Base-by-base conservation (phyloP, 768 basidiomycete genomes). In the Podaxis sp. region DNA sequence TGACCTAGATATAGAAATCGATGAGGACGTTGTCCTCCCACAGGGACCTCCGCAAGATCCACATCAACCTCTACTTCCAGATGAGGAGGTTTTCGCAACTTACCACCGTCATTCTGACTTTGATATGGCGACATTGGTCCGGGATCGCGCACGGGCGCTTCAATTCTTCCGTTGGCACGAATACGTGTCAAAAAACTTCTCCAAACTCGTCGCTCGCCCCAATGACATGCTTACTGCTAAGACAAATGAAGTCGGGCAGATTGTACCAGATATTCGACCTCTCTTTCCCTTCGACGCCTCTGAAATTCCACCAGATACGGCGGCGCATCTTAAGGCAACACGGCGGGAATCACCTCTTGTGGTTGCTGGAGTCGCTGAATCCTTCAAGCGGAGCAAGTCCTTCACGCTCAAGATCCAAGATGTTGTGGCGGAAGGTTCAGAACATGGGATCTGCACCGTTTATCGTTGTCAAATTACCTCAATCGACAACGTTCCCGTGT, bases 131-230 rank as follows among this genome's bases (percentile, higher is more conserved):
- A 73, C 68, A 63, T 57, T 73, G 51, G 41, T 66, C 36, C 65
- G 66, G 48, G 66, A 71, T 66, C 68, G 60, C 24, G 56, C 60
- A 64, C 50, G 67, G 40, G 69, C 72, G 8, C 64, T 70, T 44
- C 72, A 73, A 61, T 71, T 71, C 58, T 70, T 71, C 63, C 71
- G 71, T 48, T 73, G 72, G 72, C 64, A 65, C 13, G 56, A 60
- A 22, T 55, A 67, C 55, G 64, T 71, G n/a, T 52, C 60, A 40
- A 49, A 59, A 41, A 53, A 66, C 10, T 37, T 58, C 49, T 54
- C 65, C 0, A 67, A 66, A 57, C 58, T 66, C 26, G 60, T 71
- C 56, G 64, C 67, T 51, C 59, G 30, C 49, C 62, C 67, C 28
- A 49, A 40, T 22, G 71, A 69, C 51, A 65, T 49, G 0, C 61